Conservation (phyloP, 805 yeast genomes). For the Teunomyces tritomae region DNA sequence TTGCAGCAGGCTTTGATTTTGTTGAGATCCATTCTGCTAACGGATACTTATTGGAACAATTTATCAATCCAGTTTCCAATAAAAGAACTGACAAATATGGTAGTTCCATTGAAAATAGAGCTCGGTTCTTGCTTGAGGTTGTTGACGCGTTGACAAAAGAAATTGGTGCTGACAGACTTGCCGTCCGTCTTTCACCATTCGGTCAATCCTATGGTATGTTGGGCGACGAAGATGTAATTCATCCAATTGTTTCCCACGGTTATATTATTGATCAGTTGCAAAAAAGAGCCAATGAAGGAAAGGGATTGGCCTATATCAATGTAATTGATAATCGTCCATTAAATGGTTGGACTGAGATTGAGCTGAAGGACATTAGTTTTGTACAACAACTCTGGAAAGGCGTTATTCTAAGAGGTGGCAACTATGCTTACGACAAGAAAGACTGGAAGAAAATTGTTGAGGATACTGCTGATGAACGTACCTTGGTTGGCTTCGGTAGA, state of each 20-base stretch:
- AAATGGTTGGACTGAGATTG: neutral
- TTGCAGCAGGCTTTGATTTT: constrained; percentile 40
- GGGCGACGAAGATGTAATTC: constrained; percentile 31
- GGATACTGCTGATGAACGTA: constrained; percentile 15
- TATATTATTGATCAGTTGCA: constrained; percentile 43
- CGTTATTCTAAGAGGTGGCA: constrained; percentile 24
- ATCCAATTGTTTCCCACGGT: constrained; percentile 37
- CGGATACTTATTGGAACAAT: constrained; percentile 40
- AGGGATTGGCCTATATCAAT: constrained; percentile 30
- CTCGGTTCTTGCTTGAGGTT: constrained; percentile 43
- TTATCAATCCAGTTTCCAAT: constrained; percentile 34
- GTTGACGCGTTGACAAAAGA: constrained; percentile 50
- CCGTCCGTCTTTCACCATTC: constrained; percentile 50
- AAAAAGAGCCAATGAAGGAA: constrained; percentile 22
- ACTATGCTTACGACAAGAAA: constrained; percentile 21
- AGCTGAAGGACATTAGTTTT: constrained; percentile 19
- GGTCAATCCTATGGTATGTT: constrained; percentile 27
- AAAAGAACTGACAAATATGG: constrained; percentile 43
- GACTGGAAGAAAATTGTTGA: constrained; percentile 10
- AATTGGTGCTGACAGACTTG: constrained; percentile 51
- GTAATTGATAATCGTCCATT: constrained; percentile 32
- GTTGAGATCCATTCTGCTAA: constrained; percentile 43
- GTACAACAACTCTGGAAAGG: constrained; percentile 34
- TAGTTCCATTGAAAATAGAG: constrained; percentile 43
- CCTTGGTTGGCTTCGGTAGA: constrained; percentile 45